These are phyloP conservation scores for Olyra latifolia DNA, from an alignment of 176 grass and related monocot species.

Conservation along the genomic window DNA sequence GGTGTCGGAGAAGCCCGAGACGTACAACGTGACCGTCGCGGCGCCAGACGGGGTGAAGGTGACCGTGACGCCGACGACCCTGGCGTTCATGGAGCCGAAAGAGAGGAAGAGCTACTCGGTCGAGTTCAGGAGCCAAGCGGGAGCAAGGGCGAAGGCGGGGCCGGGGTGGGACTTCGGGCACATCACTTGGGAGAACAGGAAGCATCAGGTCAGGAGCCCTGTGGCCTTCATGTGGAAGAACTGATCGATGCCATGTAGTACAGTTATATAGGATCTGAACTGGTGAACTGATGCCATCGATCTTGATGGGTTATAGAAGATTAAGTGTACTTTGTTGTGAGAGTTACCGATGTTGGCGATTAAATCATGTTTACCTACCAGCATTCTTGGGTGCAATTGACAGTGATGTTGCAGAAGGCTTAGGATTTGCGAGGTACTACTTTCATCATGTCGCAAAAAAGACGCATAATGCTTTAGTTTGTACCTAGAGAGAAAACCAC, in stretches of 20 bases:
- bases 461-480: no score
- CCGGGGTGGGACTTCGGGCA: conserved; percentile 4
- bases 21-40: conserved; percentile 22
- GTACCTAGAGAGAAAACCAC: no score
- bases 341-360: background rate
- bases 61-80: conserved; percentile 25
- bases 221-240: conserved; percentile 46
- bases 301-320: background rate
- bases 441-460: no score
- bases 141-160: background rate
- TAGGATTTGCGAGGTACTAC: no score
- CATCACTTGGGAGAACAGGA: conserved; percentile 45
- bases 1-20: conserved; percentile 34
- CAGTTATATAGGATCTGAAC: background rate
- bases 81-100: conserved; percentile 29
- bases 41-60: conserved; percentile 33
- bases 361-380: background rate
- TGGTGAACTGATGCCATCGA: background rate
- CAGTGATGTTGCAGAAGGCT: no score
- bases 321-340: background rate
- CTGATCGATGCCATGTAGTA: background rate
- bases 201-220: conserved; percentile 43
- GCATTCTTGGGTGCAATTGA: background rate
- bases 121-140: conserved; percentile 33
- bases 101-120: conserved; percentile 37